A percentile compares a stretch with the other conserved stretches of the same genome.
These are phyloP conservation scores for Plasmopara halstedii DNA, from an alignment of 352 stramenopile genomes.

Conservation along the genomic window DNA sequence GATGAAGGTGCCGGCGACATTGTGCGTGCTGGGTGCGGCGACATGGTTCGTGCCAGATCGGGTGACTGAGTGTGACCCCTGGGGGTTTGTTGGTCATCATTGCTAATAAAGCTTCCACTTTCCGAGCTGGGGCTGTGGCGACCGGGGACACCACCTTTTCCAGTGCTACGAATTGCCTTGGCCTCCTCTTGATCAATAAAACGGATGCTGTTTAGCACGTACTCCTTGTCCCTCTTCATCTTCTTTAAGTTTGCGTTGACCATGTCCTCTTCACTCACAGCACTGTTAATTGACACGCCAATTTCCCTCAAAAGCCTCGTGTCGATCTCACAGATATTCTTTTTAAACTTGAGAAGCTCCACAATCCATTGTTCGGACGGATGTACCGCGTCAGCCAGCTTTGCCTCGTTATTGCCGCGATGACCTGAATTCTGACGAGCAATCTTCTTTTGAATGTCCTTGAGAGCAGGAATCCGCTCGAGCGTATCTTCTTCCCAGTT, in stretches of 20 bases:
- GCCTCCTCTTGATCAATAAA: constrained; percentile 87
- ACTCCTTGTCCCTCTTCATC: constrained; percentile 86
- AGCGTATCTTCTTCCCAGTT: constrained; percentile 84
- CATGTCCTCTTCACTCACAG: constrained; percentile 55
- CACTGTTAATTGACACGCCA: constrained; percentile 35
- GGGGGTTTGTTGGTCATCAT: constrained; percentile 29
- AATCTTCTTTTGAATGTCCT: constrained; percentile 81
- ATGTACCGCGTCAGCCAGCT: constrained; percentile 61
- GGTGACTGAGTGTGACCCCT: constrained; percentile 22
- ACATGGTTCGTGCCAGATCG: constrained; percentile 14
- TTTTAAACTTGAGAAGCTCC: constrained; percentile 80
- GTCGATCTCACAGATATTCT: constrained; percentile 82
- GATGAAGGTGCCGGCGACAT: constrained; percentile 11
- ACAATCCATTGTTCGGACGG: constrained; percentile 83
- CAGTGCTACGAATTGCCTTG: constrained; percentile 74
- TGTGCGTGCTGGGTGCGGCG: constrained; percentile 10
- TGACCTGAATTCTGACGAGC: constrained; percentile 37
- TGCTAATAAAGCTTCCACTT: constrained; percentile 41
- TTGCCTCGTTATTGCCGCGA: constrained; percentile 33
- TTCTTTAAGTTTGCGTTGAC: constrained; percentile 67
- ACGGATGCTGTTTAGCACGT: constrained; percentile 84
- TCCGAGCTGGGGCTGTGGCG: constrained; percentile 45
- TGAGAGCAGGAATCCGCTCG: constrained; percentile 74
- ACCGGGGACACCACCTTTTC: constrained; percentile 49
- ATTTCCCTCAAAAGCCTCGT: constrained; percentile 57